Conservation (phyloP, 805 yeast genomes). For the Clavispora santaluciae region DNA sequence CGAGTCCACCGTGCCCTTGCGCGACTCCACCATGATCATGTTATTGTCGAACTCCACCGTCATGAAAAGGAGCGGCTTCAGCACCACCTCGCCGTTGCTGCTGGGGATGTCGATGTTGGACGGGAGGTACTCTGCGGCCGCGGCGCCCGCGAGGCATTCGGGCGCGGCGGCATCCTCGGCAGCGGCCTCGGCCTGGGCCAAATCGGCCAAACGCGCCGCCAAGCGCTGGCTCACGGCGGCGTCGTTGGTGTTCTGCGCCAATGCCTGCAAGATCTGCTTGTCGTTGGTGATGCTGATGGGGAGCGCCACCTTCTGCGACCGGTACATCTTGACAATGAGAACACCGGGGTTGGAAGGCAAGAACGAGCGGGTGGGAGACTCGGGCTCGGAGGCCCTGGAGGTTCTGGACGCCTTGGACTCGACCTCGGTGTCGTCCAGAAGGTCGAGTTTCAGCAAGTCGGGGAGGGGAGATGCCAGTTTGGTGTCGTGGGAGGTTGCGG, state of each 20-base stretch:
- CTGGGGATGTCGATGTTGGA: slow-evolving; percentile 50
- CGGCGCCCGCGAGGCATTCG: slow-evolving; percentile 27
- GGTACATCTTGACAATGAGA: slow-evolving; percentile 71
- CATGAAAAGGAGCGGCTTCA: slow-evolving; percentile 71
- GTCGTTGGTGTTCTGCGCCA: slow-evolving; percentile 50
- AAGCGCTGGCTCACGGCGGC: slow-evolving; percentile 13
- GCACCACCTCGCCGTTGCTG: slow-evolving; percentile 36
- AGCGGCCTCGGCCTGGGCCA: slow-evolving; percentile 7
- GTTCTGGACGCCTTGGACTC: background rate
- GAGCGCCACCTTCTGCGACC: slow-evolving; percentile 59
- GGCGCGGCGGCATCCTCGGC: slow-evolving; percentile 4
- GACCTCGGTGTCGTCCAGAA: background rate
- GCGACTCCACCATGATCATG: slow-evolving; percentile 82
- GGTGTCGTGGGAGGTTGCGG: slow-evolving; percentile 22
- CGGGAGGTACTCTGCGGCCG: slow-evolving; percentile 42
- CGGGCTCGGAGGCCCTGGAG: slow-evolving; percentile 6
- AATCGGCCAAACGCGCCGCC: slow-evolving; percentile 9
- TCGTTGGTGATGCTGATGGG: slow-evolving; percentile 69
- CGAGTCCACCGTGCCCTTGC: slow-evolving; percentile 69
- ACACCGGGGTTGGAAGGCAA: slow-evolving; percentile 53
- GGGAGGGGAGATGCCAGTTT: slow-evolving; percentile 7
- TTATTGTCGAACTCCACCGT: slow-evolving; percentile 94
- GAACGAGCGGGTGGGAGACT: slow-evolving; percentile 8
- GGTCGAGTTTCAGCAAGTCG: slow-evolving; percentile 17
- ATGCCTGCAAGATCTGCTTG: slow-evolving; percentile 56